A percentile compares a stretch with the other conserved stretches of the same genome.
Conservation (phyloP, 768 basidiomycete genomes). For the Agaricus bisporus region DNA sequence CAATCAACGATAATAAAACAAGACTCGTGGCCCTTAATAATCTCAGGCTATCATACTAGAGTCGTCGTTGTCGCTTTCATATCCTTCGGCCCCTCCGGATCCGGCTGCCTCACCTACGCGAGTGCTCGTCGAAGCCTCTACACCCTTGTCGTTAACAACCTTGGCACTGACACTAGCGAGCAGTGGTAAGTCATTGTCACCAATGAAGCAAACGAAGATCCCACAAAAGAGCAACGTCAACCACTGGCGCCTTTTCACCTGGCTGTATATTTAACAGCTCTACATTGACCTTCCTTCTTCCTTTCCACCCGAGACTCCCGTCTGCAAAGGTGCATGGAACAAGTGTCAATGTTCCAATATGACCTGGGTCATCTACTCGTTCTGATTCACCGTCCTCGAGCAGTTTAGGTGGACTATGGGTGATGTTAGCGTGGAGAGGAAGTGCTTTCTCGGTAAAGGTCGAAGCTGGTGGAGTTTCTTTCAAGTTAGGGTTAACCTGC, state of each 20-base stretch:
- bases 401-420: constrained; percentile 49
- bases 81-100: constrained; percentile 2
- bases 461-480: constrained; percentile 35
- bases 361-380: constrained; percentile 48
- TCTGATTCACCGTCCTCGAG: constrained; percentile 17
- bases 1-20: no score
- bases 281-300: constrained; percentile 57
- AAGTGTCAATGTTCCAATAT: constrained; percentile 51
- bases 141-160: constrained; percentile 63
- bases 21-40: no score
- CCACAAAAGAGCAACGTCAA: constrained; percentile 70
- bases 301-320: constrained; percentile 86
- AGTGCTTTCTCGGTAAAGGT: constrained; percentile 60
- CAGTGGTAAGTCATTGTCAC: not conserved
- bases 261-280: constrained; percentile 50
- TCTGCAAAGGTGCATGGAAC: constrained; percentile 58
- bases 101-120: constrained; percentile 6
- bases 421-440: constrained; percentile 63
- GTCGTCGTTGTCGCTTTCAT: constrained; percentile 8
- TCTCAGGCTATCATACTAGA: not conserved
- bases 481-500: constrained; percentile 19
- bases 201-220: constrained; percentile 21
- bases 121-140: constrained; percentile 21
- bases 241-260: constrained; percentile 52
- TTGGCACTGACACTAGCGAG: constrained; percentile 66